Percentiles rank a stretch among this genome's conserved stretches.
Conservation (phyloP, 768 basidiomycete species). For the Leccinellum albellum region DNA sequence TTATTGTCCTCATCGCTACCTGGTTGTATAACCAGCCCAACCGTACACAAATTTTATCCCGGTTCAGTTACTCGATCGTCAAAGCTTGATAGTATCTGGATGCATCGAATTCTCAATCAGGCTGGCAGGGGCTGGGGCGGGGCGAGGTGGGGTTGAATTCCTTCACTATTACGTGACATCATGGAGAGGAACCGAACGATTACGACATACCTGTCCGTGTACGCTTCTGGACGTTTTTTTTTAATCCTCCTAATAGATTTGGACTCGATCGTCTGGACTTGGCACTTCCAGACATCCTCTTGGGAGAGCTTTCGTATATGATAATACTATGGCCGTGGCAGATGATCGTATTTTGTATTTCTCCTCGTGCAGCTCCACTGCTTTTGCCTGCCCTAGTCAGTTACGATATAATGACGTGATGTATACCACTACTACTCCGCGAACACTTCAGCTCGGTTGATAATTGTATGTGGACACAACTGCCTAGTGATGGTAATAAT, state of each 20-base stretch:
- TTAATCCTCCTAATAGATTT: slow-evolving; percentile 24
- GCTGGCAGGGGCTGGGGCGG: background rate
- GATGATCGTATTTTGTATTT: slow-evolving; percentile 12
- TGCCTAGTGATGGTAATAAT: background rate
- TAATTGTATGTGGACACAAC: slow-evolving; percentile 1
- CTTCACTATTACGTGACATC: slow-evolving; percentile 1
- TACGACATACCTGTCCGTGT: slow-evolving; percentile 18
- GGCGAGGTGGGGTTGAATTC: background rate
- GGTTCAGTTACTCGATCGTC: slow-evolving; percentile 26
- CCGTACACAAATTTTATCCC: slow-evolving; percentile 32
- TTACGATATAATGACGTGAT: slow-evolving; percentile 29
- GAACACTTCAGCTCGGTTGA: slow-evolving; percentile 1
- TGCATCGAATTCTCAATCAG: background rate
- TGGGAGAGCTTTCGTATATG: slow-evolving; percentile 16
- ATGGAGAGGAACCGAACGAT: slow-evolving; percentile 12
- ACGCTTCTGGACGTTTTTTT: slow-evolving; percentile 23
- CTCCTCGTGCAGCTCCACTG: background rate
- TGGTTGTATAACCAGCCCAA: slow-evolving; percentile 83
- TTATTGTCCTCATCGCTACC: slow-evolving; percentile 81
- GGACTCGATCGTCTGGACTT: slow-evolving; percentile 24
- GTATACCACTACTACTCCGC: slow-evolving; percentile 26
- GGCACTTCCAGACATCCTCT: slow-evolving; percentile 11
- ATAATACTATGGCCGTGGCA: slow-evolving; percentile 12
- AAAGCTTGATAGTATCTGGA: slow-evolving; percentile 18
- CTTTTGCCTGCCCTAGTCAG: slow-evolving; percentile 9